These are phyloP conservation scores for Exophiala lecanii-corni DNA, from an alignment of 2,329 filamentous ascomycete species.

Conservation along the genomic window DNA sequence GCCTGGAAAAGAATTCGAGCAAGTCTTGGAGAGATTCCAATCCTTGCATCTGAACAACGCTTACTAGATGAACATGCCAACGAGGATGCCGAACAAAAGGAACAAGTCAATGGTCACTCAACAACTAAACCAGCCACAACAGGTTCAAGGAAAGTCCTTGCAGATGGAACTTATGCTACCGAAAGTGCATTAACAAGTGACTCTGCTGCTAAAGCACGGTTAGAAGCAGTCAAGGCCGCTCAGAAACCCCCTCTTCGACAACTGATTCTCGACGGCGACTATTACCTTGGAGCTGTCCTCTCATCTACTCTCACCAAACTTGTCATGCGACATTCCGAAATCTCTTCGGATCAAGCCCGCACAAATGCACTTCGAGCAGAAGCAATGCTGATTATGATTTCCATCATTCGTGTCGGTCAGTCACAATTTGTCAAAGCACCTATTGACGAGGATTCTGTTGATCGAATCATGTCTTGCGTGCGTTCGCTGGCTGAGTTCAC, in stretches of 20 bases:
- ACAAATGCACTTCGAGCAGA: constrained; percentile 94
- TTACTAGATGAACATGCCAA: constrained; percentile 78
- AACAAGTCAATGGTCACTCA: constrained; percentile 74
- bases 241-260: constrained; percentile 93
- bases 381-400: constrained; percentile 99
- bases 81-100: constrained; percentile 57
- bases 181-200: constrained; percentile 94
- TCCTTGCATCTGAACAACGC: constrained; percentile 89
- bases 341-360: constrained; percentile 76
- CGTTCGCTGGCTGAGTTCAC: constrained; percentile 86
- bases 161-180: constrained; percentile 95
- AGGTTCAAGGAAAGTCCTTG: constrained; percentile 84
- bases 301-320: constrained; percentile 94
- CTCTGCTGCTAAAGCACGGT: constrained; percentile 79
- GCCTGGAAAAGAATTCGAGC: constrained; percentile 95
- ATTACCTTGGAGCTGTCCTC: constrained; percentile 91
- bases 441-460: constrained; percentile 97
- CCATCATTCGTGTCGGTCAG: constrained; percentile 93
- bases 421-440: constrained; percentile 98
- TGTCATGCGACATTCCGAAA: constrained; percentile 94
- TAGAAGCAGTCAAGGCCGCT: constrained; percentile 94
- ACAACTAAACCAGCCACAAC: constrained; percentile 45
- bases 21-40: constrained; percentile 93
- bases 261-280: constrained; percentile 94
- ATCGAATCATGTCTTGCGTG: constrained; percentile 96